Evolutionary conservation across 495 filamentous ascomycete genomes (phyloP), one percentile per base, ranked within the genome.

Genomic region (Astrocystis sublimbata): DNA sequence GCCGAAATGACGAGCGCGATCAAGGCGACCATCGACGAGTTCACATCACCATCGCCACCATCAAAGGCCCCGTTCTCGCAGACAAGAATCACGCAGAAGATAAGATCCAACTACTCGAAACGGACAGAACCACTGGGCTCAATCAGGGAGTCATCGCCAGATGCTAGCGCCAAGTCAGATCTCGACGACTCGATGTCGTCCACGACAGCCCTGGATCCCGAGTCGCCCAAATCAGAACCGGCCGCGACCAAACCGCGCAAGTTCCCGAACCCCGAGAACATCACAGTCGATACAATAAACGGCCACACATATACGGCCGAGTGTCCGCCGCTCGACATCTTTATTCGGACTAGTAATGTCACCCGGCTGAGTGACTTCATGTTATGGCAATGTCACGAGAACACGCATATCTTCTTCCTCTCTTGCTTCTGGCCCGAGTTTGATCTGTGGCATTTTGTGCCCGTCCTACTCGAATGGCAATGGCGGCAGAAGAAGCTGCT

Each of bases 341-440:
- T 98, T 26, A 81, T 98, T 19, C 83, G 94, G 26, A 98, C 94
- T 0, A 96, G 91, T 52, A 94, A 92, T 28, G 94, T 98, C 10
- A 89, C 92, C 68, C 83, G 94, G 21, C 75, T 98, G 60, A 96
- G 91, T 67, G 94, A 98, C 69, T 98, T 98, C 69, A 92, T 98
- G 92, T 86, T 98, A 54, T 98, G 94, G 94, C 94, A 98, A 75
- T 93, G 90, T 67, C 92, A 98, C 66, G 82, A 96, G 68, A 80
- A 93, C 43, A 98, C 94, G 0, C 88, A 96, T 56, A 88, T 98
- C 57, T 90, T 91, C 40, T 98, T 98, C 75, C 72, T 97, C 41
- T 85, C 97, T 59, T 93, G 91, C 58, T 76, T 98, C 43, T 98
- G 94, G 94, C 94, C 94, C 4, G 92, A 98, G 65, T 97, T 98